phyloP scores from a whole-genome alignment of 2,329 filamentous ascomycete species.

The Botryotinia convoluta region DNA sequence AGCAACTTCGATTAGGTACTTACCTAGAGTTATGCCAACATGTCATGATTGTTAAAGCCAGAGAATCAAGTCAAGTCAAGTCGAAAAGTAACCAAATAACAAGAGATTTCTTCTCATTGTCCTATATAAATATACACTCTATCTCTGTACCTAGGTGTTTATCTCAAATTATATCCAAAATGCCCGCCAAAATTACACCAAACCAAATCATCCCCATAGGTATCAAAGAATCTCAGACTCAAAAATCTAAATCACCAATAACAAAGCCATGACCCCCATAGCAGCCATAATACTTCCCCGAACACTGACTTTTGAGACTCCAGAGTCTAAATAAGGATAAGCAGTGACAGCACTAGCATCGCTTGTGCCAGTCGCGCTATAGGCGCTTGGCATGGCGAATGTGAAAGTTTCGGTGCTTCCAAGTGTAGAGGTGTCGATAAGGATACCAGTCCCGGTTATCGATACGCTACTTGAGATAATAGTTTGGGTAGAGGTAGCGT shows the following conservation, averaged over 20 bases:
- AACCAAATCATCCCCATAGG: not conserved
- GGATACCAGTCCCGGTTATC: not conserved
- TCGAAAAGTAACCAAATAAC: not conserved
- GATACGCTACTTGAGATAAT: not conserved
- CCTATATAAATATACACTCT: not conserved
- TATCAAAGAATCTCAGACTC: not conserved
- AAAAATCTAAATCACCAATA: not conserved
- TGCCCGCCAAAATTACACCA: not conserved
- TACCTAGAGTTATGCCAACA: not conserved
- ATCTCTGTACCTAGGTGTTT: not conserved
- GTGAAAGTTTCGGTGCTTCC: conserved; percentile 3
- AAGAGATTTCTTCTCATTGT: not conserved
- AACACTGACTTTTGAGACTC: not conserved
- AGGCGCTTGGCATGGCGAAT: conserved; percentile 10
- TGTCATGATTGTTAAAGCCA: not conserved
- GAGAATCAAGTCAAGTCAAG: not conserved
- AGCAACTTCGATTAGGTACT: not conserved
- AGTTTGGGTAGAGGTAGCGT: not conserved
- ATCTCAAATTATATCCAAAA: not conserved
- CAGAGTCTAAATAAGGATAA: not conserved
- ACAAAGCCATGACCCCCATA: not conserved
- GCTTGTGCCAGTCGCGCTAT: conserved; percentile 6
- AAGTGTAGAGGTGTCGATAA: conserved; percentile 6
- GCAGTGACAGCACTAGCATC: conserved; percentile 4
- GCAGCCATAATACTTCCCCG: not conserved